These are phyloP conservation scores for Fonticula alba DNA, from an alignment of 78 protist genomes.

Conservation along the genomic window DNA sequence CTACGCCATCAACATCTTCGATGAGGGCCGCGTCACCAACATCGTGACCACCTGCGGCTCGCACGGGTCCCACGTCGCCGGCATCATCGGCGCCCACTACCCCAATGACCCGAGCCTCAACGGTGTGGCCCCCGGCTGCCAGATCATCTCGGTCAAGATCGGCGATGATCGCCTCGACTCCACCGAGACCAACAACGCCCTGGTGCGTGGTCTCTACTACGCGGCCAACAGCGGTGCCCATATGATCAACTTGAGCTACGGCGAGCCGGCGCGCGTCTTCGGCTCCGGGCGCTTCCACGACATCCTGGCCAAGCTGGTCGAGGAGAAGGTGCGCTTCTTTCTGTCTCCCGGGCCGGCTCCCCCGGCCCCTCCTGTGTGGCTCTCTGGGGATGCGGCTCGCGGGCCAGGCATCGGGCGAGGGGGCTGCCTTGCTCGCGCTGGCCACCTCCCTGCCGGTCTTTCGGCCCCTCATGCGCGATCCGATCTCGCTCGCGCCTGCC, in stretches of 20 bases:
- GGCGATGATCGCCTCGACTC: conserved; percentile 15
- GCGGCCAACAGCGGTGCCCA: conserved; percentile 10
- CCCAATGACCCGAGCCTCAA: conserved; percentile 16
- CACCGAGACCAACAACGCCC: conserved; percentile 20
- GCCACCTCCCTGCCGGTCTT: too few species aligned
- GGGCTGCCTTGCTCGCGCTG: too few species aligned
- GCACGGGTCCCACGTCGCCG: conserved; percentile 50
- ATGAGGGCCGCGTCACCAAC: conserved; percentile 17
- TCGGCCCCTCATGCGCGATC: too few species aligned
- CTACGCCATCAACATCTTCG: conserved; percentile 16
- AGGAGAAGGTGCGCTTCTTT: conserved; percentile 4
- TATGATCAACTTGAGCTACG: conserved; percentile 32
- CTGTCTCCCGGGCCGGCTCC: not conserved
- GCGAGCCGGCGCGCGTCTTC: conserved; percentile 6
- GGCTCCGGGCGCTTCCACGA: conserved; percentile 12
- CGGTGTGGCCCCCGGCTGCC: conserved; percentile 43
- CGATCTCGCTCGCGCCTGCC: too few species aligned
- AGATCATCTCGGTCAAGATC: conserved; percentile 29
- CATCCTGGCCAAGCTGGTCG: conserved; percentile 7
- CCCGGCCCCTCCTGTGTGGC: too few species aligned
- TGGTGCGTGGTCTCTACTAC: conserved; percentile 21
- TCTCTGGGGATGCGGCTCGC: too few species aligned
- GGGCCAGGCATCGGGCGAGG: too few species aligned
- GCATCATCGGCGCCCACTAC: conserved; percentile 40
- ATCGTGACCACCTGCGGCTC: conserved; percentile 26